Conservation (phyloP, 2,329 filamentous ascomycete genomes). For the Hypomyces perniciosus region DNA sequence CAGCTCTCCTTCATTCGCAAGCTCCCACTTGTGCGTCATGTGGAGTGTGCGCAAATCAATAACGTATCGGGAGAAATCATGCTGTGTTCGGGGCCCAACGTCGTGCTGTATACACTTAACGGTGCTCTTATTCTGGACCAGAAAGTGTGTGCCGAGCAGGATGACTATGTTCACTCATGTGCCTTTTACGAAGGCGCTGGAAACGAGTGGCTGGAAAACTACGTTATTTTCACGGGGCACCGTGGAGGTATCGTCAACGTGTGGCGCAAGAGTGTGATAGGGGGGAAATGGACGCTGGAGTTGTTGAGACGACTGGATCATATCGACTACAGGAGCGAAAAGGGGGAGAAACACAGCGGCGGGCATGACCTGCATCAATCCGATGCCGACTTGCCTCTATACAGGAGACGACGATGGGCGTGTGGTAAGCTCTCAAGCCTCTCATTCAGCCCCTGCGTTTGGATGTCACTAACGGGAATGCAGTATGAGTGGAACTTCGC, state of each 20-base stretch:
- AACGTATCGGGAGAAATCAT: constrained; percentile 87
- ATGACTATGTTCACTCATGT: constrained; percentile 74
- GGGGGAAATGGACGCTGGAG: constrained; percentile 67
- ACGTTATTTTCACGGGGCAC: constrained; percentile 86
- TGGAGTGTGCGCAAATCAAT: constrained; percentile 78
- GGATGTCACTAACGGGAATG: constrained; percentile 6
- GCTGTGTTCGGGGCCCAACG: constrained; percentile 68
- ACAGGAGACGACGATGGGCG: constrained; percentile 89
- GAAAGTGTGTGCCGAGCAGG: constrained; percentile 62
- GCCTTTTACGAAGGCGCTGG: constrained; percentile 89
- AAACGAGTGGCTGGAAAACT: constrained; percentile 86
- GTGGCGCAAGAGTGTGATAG: constrained; percentile 52
- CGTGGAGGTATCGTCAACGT: constrained; percentile 76
- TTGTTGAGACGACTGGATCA: constrained; percentile 79
- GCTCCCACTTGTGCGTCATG: constrained; percentile 51
- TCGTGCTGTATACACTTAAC: constrained; percentile 82
- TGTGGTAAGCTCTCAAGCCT: constrained; percentile 53
- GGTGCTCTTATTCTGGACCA: constrained; percentile 77
- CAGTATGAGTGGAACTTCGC: constrained; percentile 60
- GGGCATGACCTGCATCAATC: constrained; percentile 78
- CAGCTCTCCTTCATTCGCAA: constrained; percentile 78
- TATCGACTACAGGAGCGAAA: constrained; percentile 59
- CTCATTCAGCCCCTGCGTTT: not conserved
- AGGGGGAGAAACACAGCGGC: constrained; percentile 53
- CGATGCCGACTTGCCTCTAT: constrained; percentile 78